phyloP scores from a whole-genome alignment of 2,329 filamentous ascomycete species.

The Cladosporium halotolerans region DNA sequence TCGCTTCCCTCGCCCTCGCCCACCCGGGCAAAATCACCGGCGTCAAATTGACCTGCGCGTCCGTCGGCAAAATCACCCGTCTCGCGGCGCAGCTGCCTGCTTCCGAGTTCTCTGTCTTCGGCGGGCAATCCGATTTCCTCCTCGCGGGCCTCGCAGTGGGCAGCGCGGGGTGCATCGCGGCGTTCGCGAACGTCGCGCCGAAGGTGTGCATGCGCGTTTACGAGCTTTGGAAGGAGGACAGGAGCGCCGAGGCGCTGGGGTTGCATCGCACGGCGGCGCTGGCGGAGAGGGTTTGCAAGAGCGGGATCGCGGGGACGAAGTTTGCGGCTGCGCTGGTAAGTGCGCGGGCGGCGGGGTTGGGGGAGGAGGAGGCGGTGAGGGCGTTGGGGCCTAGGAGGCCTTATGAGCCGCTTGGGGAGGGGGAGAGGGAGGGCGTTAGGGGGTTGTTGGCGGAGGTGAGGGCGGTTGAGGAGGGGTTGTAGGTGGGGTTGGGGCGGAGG shows the following conservation, averaged over 20 bases:
- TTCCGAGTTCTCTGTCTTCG: constrained; percentile 59
- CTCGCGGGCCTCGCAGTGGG: constrained; percentile 50
- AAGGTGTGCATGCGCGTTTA: constrained; percentile 52
- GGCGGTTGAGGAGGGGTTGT: constrained; percentile 32
- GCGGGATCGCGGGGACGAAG: constrained; percentile 59
- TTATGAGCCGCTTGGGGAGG: constrained; percentile 47
- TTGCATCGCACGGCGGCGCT: constrained; percentile 55
- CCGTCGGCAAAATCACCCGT: constrained; percentile 64
- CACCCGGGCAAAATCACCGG: constrained; percentile 59
- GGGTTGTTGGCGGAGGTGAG: constrained; percentile 37
- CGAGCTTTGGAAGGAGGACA: constrained; percentile 50
- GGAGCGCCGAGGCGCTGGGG: constrained; percentile 49
- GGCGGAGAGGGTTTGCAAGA: constrained; percentile 58
- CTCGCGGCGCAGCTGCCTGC: constrained; percentile 47
- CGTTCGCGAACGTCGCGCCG: constrained; percentile 51
- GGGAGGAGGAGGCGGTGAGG: constrained; percentile 53
- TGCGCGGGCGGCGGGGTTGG: constrained; percentile 46
- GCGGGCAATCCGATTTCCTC: constrained; percentile 68
- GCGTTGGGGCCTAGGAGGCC: constrained; percentile 55
- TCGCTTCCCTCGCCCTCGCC: constrained; percentile 47
- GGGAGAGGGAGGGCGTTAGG: constrained; percentile 38
- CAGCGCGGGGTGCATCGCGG: constrained; percentile 50
- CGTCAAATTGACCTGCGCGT: constrained; percentile 68
- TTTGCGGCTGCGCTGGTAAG: constrained; percentile 57
- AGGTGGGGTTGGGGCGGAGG: background rate